Conservation (phyloP, 2,329 filamentous ascomycete species). For the Colletotrichum sublineola region DNA sequence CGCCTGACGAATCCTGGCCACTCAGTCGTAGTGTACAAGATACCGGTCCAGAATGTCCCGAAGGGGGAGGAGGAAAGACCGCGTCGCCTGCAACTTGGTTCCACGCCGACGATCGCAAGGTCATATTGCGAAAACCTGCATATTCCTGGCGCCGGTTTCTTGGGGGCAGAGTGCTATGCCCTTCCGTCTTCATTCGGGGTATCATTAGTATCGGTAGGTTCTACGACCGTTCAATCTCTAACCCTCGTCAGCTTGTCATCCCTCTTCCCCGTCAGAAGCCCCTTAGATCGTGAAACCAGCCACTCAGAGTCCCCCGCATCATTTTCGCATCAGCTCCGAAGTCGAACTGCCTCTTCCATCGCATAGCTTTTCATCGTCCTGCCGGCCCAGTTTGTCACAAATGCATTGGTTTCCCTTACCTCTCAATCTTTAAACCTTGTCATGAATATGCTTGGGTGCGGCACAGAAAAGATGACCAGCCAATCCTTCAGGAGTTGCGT, state of each 20-base stretch:
- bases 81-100: conserved; percentile 32
- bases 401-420: conserved; percentile 23
- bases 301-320: conserved; percentile 24
- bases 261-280: conserved; percentile 16
- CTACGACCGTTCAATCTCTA: conserved; percentile 12
- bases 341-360: conserved; percentile 18
- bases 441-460: conserved; percentile 33
- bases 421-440: conserved; percentile 29
- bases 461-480: conserved; percentile 18
- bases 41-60: conserved; percentile 36
- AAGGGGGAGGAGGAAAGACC: not conserved
- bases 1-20: conserved; percentile 23
- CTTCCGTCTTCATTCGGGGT: conserved; percentile 1
- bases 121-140: conserved; percentile 40
- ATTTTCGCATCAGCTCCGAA: conserved; percentile 20
- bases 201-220: conserved; percentile 16
- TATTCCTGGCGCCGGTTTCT: conserved; percentile 33
- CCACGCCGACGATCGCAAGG: conserved; percentile 36
- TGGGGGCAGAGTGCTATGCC: conserved; percentile 6
- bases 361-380: conserved; percentile 16
- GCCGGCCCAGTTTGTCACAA: conserved; percentile 15
- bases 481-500: conserved; percentile 29
- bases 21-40: not conserved
- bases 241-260: conserved; percentile 15
- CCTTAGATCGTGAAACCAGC: conserved; percentile 31